Percentiles rank a stretch among this genome's conserved stretches.
These are phyloP conservation scores for Abelmoschus esculentus DNA, from an alignment of 345 rosid species.

Conservation along the genomic window DNA sequence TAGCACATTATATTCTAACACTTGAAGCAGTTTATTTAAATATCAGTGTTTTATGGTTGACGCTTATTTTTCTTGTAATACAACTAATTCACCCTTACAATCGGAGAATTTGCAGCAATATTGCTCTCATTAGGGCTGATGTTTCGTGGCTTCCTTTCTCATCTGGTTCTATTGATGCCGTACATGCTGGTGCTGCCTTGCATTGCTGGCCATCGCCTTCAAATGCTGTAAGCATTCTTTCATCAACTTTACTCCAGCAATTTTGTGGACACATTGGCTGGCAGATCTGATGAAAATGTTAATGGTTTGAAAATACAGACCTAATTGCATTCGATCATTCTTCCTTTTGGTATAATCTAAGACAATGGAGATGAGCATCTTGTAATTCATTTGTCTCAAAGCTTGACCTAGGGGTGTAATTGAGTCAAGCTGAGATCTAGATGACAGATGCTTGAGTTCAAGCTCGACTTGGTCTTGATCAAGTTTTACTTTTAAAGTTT, in stretches of 20 bases:
- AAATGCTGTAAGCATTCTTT: slow-evolving; percentile 57
- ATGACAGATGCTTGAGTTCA: no score
- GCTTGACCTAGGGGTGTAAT: neutral
- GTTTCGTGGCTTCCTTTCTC: slow-evolving; percentile 82
- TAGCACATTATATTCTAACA: neutral
- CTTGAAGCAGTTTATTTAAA: neutral
- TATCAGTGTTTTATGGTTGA: neutral
- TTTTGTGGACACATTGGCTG: slow-evolving; percentile 1
- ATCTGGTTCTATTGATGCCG: slow-evolving; percentile 74
- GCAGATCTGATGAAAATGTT: slow-evolving; percentile 1
- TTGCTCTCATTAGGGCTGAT: slow-evolving; percentile 91
- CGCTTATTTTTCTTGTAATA: neutral
- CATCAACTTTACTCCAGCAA: neutral
- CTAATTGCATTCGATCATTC: no score
- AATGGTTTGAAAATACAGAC: neutral
- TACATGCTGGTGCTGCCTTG: slow-evolving; percentile 93
- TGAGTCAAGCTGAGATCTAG: no score
- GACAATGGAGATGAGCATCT: neutral
- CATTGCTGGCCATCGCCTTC: slow-evolving; percentile 98
- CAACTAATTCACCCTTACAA: slow-evolving; percentile 10
- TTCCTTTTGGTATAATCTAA: neutral
- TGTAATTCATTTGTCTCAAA: neutral
- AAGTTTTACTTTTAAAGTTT: no score
- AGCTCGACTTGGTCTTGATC: no score
- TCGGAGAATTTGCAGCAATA: slow-evolving; percentile 39